Base-by-base conservation (phyloP, 306 rosid genomes). In the Corylus americana region DNA sequence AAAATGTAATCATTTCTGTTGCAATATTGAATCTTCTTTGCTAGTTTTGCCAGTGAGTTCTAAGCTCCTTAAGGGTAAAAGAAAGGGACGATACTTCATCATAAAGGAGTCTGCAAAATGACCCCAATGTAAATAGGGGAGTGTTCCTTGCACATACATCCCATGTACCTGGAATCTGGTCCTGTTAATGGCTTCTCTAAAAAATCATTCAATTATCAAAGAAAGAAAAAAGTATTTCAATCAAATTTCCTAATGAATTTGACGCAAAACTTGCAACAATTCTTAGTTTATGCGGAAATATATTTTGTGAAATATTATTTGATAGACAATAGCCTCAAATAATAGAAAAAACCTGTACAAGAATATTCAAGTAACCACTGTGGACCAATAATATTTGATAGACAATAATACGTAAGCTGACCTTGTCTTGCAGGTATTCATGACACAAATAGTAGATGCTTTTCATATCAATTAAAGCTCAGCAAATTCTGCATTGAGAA, bases 401-500 rank as follows among this genome's bases (percentile, higher is more conserved):
- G 45, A 42, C 45, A 6, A 42, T 42, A 42, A 6, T 42, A 11
- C 29, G 9, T 57, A 57, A 57, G 31, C 63, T 57, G 63, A 9
- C n/a, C 9, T 57, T 58, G 71, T 59, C 22, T 59, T 4, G 68
- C 42, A 75, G 71, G 49, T 42, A 67, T 25, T 70, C 79, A 77
- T 66, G 75, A 84, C 79, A 70, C 55, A 44, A 73, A 79, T 7
- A n/a, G 63, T 1, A n/a, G 5, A 17, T 54, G n/a, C 7, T 16
- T 17, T 17, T 13, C 58, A 57, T 18, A 57, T 7, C 63, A 57
- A 8, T 7, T 63, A 63, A 63, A 35, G 44, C 29, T 39, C 50
- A 73, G 70, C 3, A 82, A 49, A 80, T 45, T 72, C 27, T 72
- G 70, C 76, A 69, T 59, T 44, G 73, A 45, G 71, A 85, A 74